Evolutionary conservation across 108 stramenopile species (phyloP).

Genomic region (Cyclotella choctawhatcheeana): DNA sequence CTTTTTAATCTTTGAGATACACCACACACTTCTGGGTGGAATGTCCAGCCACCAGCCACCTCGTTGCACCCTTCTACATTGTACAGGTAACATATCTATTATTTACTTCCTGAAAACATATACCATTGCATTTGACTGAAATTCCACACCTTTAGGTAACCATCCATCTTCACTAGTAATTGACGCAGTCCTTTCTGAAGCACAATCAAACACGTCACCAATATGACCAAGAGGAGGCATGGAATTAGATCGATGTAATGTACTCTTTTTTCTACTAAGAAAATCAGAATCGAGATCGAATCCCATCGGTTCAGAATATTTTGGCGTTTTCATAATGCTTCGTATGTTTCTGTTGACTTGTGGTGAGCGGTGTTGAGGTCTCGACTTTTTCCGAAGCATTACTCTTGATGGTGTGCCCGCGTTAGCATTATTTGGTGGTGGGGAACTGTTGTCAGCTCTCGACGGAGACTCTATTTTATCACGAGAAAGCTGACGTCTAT

Average conservation of each 20-base stretch:
- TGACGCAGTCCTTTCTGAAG: neutral
- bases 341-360: neutral
- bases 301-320: neutral
- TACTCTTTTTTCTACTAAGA: neutral
- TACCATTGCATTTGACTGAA: neutral
- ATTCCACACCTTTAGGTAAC: neutral
- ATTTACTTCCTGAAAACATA: no score
- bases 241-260: neutral
- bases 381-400: neutral
- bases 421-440: neutral
- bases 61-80: no score
- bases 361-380: conserved; percentile 3
- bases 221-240: conserved; percentile 2
- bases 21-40: no score
- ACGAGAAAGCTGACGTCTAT: neutral
- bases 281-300: neutral
- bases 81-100: no score
- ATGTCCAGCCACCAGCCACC: no score
- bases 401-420: neutral
- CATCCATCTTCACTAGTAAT: neutral
- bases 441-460: neutral
- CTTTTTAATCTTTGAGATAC: no score
- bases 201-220: neutral
- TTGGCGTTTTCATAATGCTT: conserved; percentile 2
- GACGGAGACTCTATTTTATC: neutral